Base-by-base conservation (phyloP, 108 stramenopile species). In the Cyclotella cryptica region DNA sequence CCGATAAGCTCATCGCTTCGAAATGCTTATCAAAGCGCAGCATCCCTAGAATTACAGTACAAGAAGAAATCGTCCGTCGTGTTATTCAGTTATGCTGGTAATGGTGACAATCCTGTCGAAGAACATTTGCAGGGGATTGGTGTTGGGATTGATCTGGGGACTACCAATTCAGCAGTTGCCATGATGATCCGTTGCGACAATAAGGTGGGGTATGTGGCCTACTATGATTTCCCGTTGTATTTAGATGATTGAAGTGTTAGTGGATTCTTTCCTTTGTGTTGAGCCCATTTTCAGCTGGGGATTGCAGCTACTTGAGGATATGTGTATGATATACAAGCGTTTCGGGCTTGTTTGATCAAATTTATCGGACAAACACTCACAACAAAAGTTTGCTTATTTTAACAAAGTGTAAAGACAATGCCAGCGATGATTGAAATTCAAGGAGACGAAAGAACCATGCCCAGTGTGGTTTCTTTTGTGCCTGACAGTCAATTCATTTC, bases 111-210 rank as follows among this genome's bases (percentile, higher is more conserved):
- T 39, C 39, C 63, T 18, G 61, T 63, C 19, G 77, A 70, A 39
- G 43, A 29, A 4, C 69, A 79, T 57, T 51, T 77, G 68, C 80
- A 85, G 26, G 91, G 85, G n/a, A 92, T 94, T 47, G 91, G 93
- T 13, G 92, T 96, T 18, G 97, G 97, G 19, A 92, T 98, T 60
- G 97, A 98, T 75, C 80, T 98, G 26, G 97, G 96, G 47, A 98
- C 97, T 15, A 98, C 96, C 10, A 91, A 94, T 73, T 94, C 92
- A 21, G 95, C 96, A 17, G 85, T 96, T 21, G 89, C 97, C 28
- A 87, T 90, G 59, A 78, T 97, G 71, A 70, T 87, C 18, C 85
- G 84, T 30, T 80, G 76, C n/a, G 57, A 57, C 55, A 79, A 74
- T 28, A 58, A 63, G 27, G 60, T 21, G 62, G 77, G 46, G 58